Conservation (phyloP, 2,329 filamentous ascomycete species). For the Mollisiaceae sp. region DNA sequence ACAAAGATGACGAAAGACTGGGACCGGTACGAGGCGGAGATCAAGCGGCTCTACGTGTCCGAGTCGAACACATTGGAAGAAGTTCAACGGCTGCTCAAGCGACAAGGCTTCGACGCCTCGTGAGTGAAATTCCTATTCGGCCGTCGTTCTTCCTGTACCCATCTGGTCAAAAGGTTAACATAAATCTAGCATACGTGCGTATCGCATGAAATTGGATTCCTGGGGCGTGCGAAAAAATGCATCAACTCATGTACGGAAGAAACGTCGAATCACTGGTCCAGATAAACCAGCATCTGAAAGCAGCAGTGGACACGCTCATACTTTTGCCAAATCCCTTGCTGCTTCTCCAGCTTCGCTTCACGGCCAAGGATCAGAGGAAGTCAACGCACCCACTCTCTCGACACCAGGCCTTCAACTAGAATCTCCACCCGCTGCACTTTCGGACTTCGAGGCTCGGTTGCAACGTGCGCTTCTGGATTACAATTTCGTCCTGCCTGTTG, state of each 20-base stretch:
- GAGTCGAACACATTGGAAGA: constrained; percentile 27
- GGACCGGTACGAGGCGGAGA: constrained; percentile 26
- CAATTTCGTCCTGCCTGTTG: neutral
- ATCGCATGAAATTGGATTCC: constrained; percentile 30
- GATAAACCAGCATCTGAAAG: neutral
- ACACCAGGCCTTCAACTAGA: neutral
- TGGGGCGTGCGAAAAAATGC: constrained; percentile 29
- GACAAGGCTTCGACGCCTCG: constrained; percentile 30
- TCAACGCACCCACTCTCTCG: neutral
- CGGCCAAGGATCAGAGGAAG: neutral
- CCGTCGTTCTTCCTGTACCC: neutral
- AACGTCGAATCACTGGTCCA: neutral
- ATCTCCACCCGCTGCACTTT: neutral
- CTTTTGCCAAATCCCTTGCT: neutral
- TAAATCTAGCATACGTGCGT: constrained; percentile 23
- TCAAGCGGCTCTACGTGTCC: constrained; percentile 28
- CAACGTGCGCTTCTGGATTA: neutral
- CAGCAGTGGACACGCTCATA: neutral
- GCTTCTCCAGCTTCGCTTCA: neutral
- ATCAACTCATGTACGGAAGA: neutral
- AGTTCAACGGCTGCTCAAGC: constrained; percentile 24
- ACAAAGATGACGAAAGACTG: constrained; percentile 30
- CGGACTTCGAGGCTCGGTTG: neutral
- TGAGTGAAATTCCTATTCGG: constrained; percentile 13
- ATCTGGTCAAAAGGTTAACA: constrained; percentile 3